Evolutionary conservation across 441 rosid genomes (phyloP).

Genomic region (Eruca vesicaria): DNA sequence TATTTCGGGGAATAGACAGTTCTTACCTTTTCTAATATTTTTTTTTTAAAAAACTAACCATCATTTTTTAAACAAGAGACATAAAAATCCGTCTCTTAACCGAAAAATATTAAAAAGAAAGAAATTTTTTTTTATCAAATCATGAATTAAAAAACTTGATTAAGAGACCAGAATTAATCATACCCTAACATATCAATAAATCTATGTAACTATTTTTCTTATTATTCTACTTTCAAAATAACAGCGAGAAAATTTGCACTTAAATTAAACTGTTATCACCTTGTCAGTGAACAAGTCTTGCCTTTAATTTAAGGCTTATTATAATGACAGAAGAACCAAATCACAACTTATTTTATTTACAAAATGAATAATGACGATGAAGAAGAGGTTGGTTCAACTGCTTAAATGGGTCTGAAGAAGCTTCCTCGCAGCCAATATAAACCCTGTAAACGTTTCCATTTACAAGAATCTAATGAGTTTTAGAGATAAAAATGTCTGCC

Average conservation of each 20-base stretch:
- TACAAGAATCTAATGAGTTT: slow-evolving; percentile 2
- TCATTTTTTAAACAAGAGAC: too few relatives aligned
- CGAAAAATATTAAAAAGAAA: too few relatives aligned
- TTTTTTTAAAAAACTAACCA: too few relatives aligned
- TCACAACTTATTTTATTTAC: slow-evolving; percentile 4
- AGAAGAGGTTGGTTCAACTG: slow-evolving; percentile 21
- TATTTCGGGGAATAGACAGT: too few relatives aligned
- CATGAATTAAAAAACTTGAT: too few relatives aligned
- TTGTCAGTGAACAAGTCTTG: slow-evolving; percentile 1
- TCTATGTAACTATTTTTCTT: background rate
- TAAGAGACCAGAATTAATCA: too few relatives aligned
- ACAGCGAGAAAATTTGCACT: background rate
- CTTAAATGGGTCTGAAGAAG: slow-evolving; percentile 60
- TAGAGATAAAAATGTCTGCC: background rate
- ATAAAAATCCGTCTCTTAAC: too few relatives aligned
- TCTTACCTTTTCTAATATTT: too few relatives aligned
- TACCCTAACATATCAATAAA: too few relatives aligned
- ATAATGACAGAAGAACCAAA: slow-evolving; percentile 2
- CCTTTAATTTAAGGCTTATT: slow-evolving; percentile 12
- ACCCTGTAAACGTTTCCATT: slow-evolving; percentile 42
- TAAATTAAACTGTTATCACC: background rate
- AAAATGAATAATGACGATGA: slow-evolving; percentile 12
- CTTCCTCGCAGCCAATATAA: slow-evolving; percentile 77
- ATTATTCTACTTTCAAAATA: background rate
- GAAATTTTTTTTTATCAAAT: too few relatives aligned